Conservation (phyloP, 495 filamentous ascomycete species). For the Astrothelium subdiscretum region DNA sequence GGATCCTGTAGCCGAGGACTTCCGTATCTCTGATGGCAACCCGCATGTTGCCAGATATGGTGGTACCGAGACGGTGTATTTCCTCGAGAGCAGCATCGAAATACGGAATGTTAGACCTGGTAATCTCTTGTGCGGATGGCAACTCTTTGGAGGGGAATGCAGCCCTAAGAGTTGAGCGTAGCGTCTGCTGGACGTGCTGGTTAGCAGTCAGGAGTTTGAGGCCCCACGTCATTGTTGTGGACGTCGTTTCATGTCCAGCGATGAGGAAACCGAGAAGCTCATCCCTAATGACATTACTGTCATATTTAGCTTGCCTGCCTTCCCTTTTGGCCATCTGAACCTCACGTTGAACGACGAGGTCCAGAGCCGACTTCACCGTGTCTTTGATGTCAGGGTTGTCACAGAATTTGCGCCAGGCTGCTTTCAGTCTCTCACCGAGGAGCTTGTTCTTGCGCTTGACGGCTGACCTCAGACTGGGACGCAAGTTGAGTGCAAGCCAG, state of each 20-base stretch:
- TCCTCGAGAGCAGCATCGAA: slow-evolving; percentile 12
- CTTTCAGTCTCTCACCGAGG: background rate
- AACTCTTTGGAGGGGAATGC: background rate
- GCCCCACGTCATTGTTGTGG: slow-evolving; percentile 6
- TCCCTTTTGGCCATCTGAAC: background rate
- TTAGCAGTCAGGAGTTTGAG: slow-evolving; percentile 7
- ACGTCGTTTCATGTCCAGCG: slow-evolving; percentile 8
- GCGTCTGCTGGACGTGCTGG: slow-evolving; percentile 9
- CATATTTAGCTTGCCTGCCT: background rate
- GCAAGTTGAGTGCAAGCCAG: background rate
- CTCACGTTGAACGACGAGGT: background rate
- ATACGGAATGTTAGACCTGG: slow-evolving; percentile 2
- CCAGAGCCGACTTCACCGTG: background rate
- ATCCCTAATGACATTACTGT: background rate
- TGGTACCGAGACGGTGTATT: slow-evolving; percentile 2
- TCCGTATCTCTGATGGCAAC: slow-evolving; percentile 3
- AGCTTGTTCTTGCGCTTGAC: background rate
- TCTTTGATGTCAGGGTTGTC: background rate
- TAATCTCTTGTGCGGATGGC: slow-evolving; percentile 4
- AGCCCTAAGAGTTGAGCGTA: slow-evolving; percentile 1
- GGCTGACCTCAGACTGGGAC: background rate
- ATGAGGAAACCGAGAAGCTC: background rate
- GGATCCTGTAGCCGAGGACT: slow-evolving; percentile 8
- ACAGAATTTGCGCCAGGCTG: background rate
- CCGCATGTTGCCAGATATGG: background rate